phyloP scores from a whole-genome alignment of 1,284 basidiomycete species.

The Schizophyllum commune region DNA sequence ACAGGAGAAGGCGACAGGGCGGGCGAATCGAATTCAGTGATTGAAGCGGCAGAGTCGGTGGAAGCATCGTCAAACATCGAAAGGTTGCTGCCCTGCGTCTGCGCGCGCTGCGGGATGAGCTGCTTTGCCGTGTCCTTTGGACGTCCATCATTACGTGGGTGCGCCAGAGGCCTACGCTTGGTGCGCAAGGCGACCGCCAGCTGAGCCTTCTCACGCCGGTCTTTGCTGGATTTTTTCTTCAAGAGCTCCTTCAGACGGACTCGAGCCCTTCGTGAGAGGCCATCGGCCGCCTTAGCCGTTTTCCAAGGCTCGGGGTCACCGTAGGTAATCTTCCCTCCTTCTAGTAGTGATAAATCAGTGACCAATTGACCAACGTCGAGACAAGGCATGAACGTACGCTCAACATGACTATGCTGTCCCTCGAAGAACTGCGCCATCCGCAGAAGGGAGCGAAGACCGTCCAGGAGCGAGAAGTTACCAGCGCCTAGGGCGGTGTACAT shows the following conservation, averaged over 20 bases:
- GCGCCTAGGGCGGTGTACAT: slow-evolving; percentile 17
- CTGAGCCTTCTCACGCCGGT: background rate
- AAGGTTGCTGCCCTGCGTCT: too few species aligned
- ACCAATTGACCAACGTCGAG: background rate
- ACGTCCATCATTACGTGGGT: slow-evolving; percentile 14
- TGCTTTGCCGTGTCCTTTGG: slow-evolving; percentile 18
- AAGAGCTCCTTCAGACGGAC: too few species aligned
- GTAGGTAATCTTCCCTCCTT: background rate
- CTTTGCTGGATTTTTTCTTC: background rate
- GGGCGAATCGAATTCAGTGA: too few species aligned
- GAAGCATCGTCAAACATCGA: too few species aligned
- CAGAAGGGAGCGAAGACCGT: slow-evolving; percentile 14
- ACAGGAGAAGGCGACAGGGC: too few species aligned
- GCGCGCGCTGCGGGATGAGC: background rate
- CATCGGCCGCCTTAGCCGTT: background rate
- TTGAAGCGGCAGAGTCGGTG: too few species aligned
- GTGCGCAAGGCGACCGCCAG: background rate
- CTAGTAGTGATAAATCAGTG: background rate
- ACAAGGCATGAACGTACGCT: background rate
- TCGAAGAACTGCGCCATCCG: slow-evolving; percentile 13
- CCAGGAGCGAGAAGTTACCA: slow-evolving; percentile 13
- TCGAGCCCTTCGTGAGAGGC: background rate
- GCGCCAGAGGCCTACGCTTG: background rate
- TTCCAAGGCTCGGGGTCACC: background rate
- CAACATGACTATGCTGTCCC: slow-evolving; percentile 8